Base-by-base conservation (phyloP, 2,329 filamentous ascomycete genomes). In the Colletotrichum sp. region DNA sequence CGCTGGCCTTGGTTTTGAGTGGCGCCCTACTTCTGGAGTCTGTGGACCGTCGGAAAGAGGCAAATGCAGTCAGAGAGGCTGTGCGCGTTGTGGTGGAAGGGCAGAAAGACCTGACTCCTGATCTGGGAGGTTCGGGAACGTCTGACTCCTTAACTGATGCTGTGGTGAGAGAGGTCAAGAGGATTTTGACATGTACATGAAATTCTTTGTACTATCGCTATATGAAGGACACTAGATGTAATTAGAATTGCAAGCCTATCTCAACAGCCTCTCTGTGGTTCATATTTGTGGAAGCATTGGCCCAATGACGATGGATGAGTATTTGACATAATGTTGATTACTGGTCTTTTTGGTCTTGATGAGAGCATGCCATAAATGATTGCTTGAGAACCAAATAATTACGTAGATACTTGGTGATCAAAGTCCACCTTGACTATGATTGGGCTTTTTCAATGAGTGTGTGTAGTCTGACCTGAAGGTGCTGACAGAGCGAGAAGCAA, bases 11-110 rank as follows among this genome's bases (percentile, higher is more conserved):
- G 9, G 91, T 98, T 78, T 90, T 97, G 82, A 97, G 94, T 85
- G 94, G 95, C 16, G 97, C 94, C 32, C 89, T 98, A 77, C 98
- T 98, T 96, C 89, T 99, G 79, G 96, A 98, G 89, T 98, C 98
- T 86, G 88, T 98, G 78, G 92, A 95, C 77, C 58, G 18, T 34
- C 10, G 6, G 26, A 61, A 32, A 10, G 24, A 61, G 28, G 58
- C 24, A 9, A 32, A 61, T 30, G 58, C 58, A 5, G 28, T 61
- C 32, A 30, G 58, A 28, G 28, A 61, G 12, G 58, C 58, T 21
- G 28, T 32, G 28, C 28, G 58, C 10, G 18, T 61, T 61, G 58
- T 61, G 15, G 58, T 61, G 2, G 58, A 32, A 13, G 18, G 0
- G 8, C 15, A 32, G 28, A 32, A 28, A 30, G 10, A 30, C 21